Evolutionary conservation across 805 yeast genomes (phyloP).

Genomic region (Pichia gijzeniarum): DNA sequence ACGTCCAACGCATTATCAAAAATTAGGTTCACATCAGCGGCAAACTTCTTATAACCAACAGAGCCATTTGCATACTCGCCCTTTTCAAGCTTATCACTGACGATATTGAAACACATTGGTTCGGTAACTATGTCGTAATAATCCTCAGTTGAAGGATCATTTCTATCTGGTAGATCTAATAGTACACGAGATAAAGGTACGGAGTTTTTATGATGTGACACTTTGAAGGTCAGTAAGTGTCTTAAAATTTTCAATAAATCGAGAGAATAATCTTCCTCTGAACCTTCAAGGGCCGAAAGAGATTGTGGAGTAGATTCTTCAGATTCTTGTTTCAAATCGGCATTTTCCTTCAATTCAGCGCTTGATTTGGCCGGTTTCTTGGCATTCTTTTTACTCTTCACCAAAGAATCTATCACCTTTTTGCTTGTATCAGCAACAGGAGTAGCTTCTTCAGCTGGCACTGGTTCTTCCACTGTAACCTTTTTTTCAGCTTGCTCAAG

Average conservation of each 20-base stretch:
- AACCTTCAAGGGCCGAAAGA: constrained; percentile 1
- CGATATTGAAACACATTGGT: constrained; percentile 67
- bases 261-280: constrained; percentile 12
- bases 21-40: constrained; percentile 52
- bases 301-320: neutral
- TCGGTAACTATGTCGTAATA: constrained; percentile 63
- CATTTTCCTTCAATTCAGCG: too few species aligned
- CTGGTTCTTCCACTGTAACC: too few species aligned
- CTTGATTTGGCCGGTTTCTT: neutral
- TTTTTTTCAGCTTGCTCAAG: neutral
- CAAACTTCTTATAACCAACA: constrained; percentile 50
- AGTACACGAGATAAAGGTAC: constrained; percentile 41
- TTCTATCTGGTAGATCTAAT: constrained; percentile 61
- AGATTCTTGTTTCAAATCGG: neutral
- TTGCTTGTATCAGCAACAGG: neutral
- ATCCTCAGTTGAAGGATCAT: constrained; percentile 52
- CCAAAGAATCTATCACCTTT: neutral
- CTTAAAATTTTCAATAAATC: constrained; percentile 12
- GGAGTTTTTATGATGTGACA: constrained; percentile 19
- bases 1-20: constrained; percentile 75
- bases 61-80: constrained; percentile 44
- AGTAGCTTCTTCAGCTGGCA: too few species aligned
- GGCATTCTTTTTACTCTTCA: neutral
- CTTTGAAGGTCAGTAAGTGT: constrained; percentile 13
- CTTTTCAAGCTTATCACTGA: constrained; percentile 45